Evolutionary conservation across 192 early-diverging fungal genomes (phyloP), one percentile per base, ranked within the genome.

Genomic region (Physocladia obscura): DNA sequence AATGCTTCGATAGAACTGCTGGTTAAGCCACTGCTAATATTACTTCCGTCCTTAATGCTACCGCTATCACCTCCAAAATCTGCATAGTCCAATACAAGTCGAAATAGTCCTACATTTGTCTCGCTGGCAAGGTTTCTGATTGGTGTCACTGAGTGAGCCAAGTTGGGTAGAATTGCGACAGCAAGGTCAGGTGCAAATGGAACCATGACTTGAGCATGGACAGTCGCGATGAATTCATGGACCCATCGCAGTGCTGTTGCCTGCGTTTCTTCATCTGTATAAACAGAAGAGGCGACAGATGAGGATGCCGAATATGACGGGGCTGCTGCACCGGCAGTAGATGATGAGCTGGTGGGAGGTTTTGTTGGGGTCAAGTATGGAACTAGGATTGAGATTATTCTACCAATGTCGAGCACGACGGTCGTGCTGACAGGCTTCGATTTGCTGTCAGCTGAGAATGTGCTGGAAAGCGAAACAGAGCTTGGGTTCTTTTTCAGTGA

Each of bases 171-270:
- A 32, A 98, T 89, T 0, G 94, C 88, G 4, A 84, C 86, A 30
- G 98, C 86, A 1, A 98, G 82, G 27, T 82, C 72, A 11, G 96
- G 92, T 30, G 92, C 89, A 59, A 88, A 92, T 11, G 88, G 84
- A 30, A 98, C 84, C 64, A 98, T 91, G 2, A 92, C 86, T 0
- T 37, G 31, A 17, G 91, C 85, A 44, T 90, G 88, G 22, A 93
- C 91, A 26, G 96, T 78, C 27, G 79, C 76, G 27, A 95, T 90
- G 63, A 99, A 95, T 72, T 91, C 91, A 69, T 91, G 88, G 51
- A 96, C 88, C 97, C 97, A 99, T 44, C 84, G 81, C 21, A 99
- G 74, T 1, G 95, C 94, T 0, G 90, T 95, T 51, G 85, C 88
- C 79, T 98, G 98, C 21, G 94, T 95, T 61, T 98, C 95, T 76